Evolutionary conservation across 2,329 filamentous ascomycete genomes (phyloP).

Genomic region (Calonectria pseudoreteaudii): DNA sequence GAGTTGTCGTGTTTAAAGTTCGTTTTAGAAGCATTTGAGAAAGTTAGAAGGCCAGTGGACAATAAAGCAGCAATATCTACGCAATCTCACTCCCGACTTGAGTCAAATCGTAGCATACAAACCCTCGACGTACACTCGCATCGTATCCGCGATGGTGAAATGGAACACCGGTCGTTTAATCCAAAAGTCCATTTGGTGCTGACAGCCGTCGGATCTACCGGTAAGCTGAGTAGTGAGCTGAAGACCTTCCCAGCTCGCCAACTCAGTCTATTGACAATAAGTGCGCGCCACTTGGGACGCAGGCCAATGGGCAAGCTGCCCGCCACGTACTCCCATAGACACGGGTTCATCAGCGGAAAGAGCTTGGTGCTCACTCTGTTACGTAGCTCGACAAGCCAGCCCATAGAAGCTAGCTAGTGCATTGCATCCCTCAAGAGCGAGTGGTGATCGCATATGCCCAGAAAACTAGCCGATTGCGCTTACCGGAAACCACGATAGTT

Average conservation of each 20-base stretch:
- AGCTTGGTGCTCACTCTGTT: not conserved
- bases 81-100: not conserved
- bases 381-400: not conserved
- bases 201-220: not conserved
- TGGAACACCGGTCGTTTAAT: not conserved
- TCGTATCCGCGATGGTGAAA: not conserved
- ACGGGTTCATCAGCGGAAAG: not conserved
- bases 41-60: not conserved
- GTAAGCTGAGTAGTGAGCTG: not conserved
- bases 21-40: not conserved
- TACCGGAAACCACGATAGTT: not conserved
- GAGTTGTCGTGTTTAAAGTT: not conserved
- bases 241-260: not conserved
- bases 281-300: not conserved
- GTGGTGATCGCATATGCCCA: not conserved
- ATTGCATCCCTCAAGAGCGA: not conserved
- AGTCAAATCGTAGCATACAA: not conserved
- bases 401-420: not conserved
- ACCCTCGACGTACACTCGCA: not conserved
- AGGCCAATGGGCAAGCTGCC: not conserved
- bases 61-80: not conserved
- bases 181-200: not conserved
- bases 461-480: not conserved
- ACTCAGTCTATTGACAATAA: not conserved
- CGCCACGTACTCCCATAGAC: not conserved